Conservation (phyloP, 2,329 filamentous ascomycete genomes). For the Exophiala phaeomuriformis region DNA sequence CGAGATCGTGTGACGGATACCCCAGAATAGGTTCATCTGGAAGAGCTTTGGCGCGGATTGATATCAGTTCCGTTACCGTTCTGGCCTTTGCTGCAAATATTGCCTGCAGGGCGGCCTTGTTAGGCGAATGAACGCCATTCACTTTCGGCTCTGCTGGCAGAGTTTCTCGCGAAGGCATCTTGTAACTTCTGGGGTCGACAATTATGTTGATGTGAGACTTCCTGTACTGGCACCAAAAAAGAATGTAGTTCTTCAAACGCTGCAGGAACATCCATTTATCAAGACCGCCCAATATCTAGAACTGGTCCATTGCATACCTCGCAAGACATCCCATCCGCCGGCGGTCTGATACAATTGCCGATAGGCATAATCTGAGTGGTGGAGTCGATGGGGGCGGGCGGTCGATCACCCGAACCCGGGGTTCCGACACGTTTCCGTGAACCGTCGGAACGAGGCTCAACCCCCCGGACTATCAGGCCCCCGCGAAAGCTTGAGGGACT, state of each 20-base stretch:
- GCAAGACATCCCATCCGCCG: neutral
- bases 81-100: conserved; percentile 9
- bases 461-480: neutral
- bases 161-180: no score
- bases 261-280: neutral
- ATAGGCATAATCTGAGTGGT: neutral
- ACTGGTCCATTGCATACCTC: no score
- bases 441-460: conserved; percentile 11
- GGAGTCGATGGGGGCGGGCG: neutral
- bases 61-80: conserved; percentile 21
- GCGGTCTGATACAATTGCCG: neutral
- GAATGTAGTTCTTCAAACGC: no score
- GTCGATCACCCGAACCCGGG: no score
- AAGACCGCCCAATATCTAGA: neutral
- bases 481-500: no score
- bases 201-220: no score
- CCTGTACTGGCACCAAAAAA: no score
- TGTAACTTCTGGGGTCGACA: no score
- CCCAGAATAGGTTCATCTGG: conserved; percentile 19
- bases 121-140: no score
- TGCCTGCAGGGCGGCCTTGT: neutral
- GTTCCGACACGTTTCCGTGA: conserved; percentile 1
- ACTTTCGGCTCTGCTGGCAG: no score
- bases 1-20: conserved; percentile 18
- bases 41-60: conserved; percentile 10